These are phyloP conservation scores for Serendipita vermifera DNA, from an alignment of 768 basidiomycete species.

Conservation along the genomic window DNA sequence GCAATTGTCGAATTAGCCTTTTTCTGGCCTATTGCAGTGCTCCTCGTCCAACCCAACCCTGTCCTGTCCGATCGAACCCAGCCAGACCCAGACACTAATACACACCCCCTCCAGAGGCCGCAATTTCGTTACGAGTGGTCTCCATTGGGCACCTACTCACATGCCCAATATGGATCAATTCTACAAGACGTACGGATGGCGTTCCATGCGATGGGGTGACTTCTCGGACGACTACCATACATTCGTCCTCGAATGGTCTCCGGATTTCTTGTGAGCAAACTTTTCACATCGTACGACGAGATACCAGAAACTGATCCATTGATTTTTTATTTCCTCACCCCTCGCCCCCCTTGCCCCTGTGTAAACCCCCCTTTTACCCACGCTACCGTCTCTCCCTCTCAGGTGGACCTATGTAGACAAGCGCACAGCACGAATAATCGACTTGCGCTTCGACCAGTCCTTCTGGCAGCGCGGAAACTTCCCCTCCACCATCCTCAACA, in stretches of 20 bases:
- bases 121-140: constrained; percentile 39
- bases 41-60: too few species aligned
- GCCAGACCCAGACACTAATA: too few species aligned
- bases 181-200: constrained; percentile 67
- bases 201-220: constrained; percentile 49
- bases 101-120: constrained; percentile 27
- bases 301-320: too few species aligned
- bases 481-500: constrained; percentile 47
- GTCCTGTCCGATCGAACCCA: too few species aligned
- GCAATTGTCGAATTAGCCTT: too few species aligned
- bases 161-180: constrained; percentile 43
- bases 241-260: constrained; percentile 74
- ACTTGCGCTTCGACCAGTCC: constrained; percentile 56
- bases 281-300: too few species aligned
- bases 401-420: constrained; percentile 63
- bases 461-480: constrained; percentile 70
- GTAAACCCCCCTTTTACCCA: too few species aligned
- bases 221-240: constrained; percentile 66
- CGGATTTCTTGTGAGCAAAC: constrained; percentile 49
- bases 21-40: too few species aligned
- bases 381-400: too few species aligned
- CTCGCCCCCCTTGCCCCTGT: neutral
- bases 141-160: constrained; percentile 53
- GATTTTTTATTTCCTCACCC: too few species aligned
- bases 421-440: constrained; percentile 56